phyloP scores from a whole-genome alignment of 352 stramenopile genomes.

The Blastocystis sp. region DNA sequence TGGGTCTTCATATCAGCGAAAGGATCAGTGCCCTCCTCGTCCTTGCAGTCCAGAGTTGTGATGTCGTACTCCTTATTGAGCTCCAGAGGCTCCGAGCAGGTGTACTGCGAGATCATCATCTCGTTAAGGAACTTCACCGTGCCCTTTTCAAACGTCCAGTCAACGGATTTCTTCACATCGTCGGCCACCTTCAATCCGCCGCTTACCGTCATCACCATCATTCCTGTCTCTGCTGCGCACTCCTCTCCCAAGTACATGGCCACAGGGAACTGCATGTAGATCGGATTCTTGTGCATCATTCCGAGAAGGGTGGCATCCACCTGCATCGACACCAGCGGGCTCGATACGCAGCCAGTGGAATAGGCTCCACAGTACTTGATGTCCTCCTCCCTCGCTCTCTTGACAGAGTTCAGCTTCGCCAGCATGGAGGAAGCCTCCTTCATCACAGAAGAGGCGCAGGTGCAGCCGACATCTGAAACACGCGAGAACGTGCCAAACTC shows the following conservation, averaged over 20 bases:
- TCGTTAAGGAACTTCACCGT: slow-evolving; percentile 1
- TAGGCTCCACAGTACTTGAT: slow-evolving; percentile 49
- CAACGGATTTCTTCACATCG: not conserved
- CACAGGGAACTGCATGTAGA: not conserved
- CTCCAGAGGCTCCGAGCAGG: slow-evolving; percentile 33
- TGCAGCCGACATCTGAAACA: not conserved
- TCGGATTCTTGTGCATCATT: slow-evolving; percentile 59
- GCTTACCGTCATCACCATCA: not conserved
- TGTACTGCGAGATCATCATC: not conserved
- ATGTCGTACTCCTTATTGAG: slow-evolving; percentile 49
- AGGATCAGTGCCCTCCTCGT: slow-evolving; percentile 21
- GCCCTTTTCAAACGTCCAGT: not conserved
- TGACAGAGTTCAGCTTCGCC: not conserved
- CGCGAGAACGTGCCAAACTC: not conserved
- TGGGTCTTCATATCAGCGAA: slow-evolving; percentile 35
- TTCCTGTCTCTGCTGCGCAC: not conserved
- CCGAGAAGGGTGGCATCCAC: not conserved
- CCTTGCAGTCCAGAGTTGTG: slow-evolving; percentile 28
- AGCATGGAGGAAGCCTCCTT: not conserved
- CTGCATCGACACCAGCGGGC: not conserved
- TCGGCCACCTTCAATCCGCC: not conserved
- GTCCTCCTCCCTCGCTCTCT: slow-evolving; percentile 1
- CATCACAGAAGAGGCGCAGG: not conserved
- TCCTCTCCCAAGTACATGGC: not conserved
- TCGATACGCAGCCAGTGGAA: not conserved